Conservation (phyloP, 371 early-diverging fungal species). For the Blakeslea trispora region DNA sequence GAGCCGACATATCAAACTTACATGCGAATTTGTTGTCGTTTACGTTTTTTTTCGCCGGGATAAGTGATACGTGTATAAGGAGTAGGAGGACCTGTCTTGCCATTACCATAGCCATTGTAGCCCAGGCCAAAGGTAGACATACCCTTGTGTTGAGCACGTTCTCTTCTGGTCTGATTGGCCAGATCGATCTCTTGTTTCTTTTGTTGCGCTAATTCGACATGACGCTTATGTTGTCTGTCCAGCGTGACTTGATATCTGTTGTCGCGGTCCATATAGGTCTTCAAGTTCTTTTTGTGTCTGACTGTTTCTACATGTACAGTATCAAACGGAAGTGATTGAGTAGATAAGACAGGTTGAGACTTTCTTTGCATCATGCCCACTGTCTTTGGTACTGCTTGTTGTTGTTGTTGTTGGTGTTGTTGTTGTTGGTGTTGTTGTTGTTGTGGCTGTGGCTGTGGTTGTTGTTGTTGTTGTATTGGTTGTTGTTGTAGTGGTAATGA, state of each 20-base stretch:
- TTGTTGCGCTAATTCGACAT: conserved; percentile 41
- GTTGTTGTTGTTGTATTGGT: conserved; percentile 7
- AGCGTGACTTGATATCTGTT: conserved; percentile 39
- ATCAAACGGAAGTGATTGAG: conserved; percentile 2
- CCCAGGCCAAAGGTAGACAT: conserved; percentile 41
- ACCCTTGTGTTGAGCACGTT: conserved; percentile 32
- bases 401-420: neutral
- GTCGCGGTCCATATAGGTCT: conserved; percentile 36
- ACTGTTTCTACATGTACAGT: conserved; percentile 2
- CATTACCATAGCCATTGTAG: conserved; percentile 42
- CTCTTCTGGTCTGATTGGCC: conserved; percentile 30
- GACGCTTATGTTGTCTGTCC: conserved; percentile 43
- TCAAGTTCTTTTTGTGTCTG: conserved; percentile 23
- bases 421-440: neutral
- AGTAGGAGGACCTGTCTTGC: conserved; percentile 16
- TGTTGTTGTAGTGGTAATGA: too few relatives aligned
- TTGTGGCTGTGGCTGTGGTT: neutral
- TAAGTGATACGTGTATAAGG: conserved; percentile 25
- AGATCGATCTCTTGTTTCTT: conserved; percentile 44
- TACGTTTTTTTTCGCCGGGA: conserved; percentile 40
- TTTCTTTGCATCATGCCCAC: neutral
- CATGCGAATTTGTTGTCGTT: conserved; percentile 34
- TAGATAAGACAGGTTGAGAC: neutral
- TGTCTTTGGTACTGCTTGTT: neutral
- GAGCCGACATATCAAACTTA: conserved; percentile 18